phyloP scores from a whole-genome alignment of 2,329 filamentous ascomycete genomes.

The Stachybotrys elegans region DNA sequence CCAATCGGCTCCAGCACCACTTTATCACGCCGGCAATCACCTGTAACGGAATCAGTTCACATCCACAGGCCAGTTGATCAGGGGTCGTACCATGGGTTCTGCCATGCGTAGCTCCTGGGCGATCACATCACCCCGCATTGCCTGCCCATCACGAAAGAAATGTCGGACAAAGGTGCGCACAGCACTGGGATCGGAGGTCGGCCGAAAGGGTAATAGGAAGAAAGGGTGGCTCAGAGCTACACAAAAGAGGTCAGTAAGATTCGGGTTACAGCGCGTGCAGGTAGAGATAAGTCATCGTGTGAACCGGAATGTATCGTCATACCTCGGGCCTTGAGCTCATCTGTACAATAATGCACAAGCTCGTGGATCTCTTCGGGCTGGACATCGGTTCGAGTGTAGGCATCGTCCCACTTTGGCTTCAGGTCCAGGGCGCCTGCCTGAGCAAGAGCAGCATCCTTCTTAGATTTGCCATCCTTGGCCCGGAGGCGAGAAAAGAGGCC shows the following conservation, averaged over 20 bases:
- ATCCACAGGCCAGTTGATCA: neutral
- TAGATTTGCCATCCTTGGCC: conserved; percentile 64
- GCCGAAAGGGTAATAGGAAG: conserved; percentile 88
- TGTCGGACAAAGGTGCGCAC: conserved; percentile 89
- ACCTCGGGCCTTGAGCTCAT: conserved; percentile 94
- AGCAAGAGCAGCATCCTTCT: conserved; percentile 55
- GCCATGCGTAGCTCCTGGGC: conserved; percentile 85
- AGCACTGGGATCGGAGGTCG: conserved; percentile 84
- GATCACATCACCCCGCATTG: conserved; percentile 64
- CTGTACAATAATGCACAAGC: conserved; percentile 76
- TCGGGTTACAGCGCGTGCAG: too few relatives aligned
- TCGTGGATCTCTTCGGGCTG: conserved; percentile 89
- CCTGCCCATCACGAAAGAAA: conserved; percentile 72
- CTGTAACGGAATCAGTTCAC: conserved; percentile 49
- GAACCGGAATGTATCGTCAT: conserved; percentile 33
- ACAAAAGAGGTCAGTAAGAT: conserved; percentile 5
- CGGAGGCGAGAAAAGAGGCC: conserved; percentile 63
- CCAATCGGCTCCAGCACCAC: conserved; percentile 96
- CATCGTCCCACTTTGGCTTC: conserved; percentile 81
- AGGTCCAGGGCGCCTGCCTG: conserved; percentile 47
- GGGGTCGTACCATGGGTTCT: conserved; percentile 77
- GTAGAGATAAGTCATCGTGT: too few relatives aligned
- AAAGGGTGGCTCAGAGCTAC: conserved; percentile 86
- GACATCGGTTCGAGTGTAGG: conserved; percentile 77
- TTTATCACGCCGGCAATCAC: conserved; percentile 91